phyloP scores from a whole-genome alignment of 2,329 filamentous ascomycete genomes.

The Teratosphaeria viscida region DNA sequence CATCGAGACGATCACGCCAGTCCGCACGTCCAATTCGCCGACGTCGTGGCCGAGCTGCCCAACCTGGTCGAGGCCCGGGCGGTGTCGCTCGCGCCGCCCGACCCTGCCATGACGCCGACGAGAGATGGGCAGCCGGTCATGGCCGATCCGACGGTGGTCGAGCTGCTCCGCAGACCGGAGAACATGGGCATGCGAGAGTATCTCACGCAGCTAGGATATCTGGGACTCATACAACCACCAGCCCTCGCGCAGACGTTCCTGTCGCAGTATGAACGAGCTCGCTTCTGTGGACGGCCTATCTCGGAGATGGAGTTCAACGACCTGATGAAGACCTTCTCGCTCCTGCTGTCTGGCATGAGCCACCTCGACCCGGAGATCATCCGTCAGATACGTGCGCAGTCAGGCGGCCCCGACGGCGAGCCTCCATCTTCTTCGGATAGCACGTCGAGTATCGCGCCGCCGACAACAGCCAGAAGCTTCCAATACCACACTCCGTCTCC shows the following conservation, averaged over 20 bases:
- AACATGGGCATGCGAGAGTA: slow-evolving; percentile 73
- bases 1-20: slow-evolving; percentile 49
- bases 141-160: slow-evolving; percentile 43
- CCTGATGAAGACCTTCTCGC: slow-evolving; percentile 77
- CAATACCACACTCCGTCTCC: slow-evolving; percentile 8
- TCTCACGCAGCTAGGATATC: slow-evolving; percentile 54
- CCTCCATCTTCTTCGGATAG: not conserved
- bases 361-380: slow-evolving; percentile 48
- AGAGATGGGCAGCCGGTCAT: slow-evolving; percentile 14
- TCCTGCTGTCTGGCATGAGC: slow-evolving; percentile 65
- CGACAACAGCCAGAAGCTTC: not conserved
- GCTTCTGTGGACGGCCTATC: slow-evolving; percentile 65
- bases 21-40: slow-evolving; percentile 70
- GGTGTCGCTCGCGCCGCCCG: slow-evolving; percentile 64
- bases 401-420: slow-evolving; percentile 4
- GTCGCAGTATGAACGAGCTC: slow-evolving; percentile 66
- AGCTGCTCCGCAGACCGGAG: slow-evolving; percentile 58
- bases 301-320: slow-evolving; percentile 60
- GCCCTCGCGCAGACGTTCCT: slow-evolving; percentile 53
- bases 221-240: slow-evolving; percentile 52
- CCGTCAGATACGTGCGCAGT: slow-evolving; percentile 27
- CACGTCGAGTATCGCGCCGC: not conserved
- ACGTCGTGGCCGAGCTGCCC: slow-evolving; percentile 73
- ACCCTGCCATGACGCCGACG: slow-evolving; percentile 36
- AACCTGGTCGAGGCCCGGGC: slow-evolving; percentile 88